A percentile compares a stretch with the other conserved stretches of the same genome.
These are phyloP conservation scores for Manihot esculenta DNA, from an alignment of 441 rosid genomes.

Conservation along the genomic window DNA sequence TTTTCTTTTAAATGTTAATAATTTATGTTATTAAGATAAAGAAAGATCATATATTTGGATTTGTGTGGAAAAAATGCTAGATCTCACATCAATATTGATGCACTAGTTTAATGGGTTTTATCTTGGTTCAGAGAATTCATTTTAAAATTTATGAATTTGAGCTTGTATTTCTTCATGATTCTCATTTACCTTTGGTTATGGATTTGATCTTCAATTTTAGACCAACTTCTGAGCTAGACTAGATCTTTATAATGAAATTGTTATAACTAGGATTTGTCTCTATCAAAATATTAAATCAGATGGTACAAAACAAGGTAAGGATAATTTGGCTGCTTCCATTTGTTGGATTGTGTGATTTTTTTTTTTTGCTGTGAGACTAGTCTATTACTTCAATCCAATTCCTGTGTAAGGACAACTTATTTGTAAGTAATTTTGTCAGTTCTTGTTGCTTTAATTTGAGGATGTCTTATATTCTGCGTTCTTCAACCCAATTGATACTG, in stretches of 20 bases:
- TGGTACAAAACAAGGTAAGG: background rate
- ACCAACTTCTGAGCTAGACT: background rate
- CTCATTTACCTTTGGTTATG: background rate
- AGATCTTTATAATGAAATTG: conserved; percentile 17
- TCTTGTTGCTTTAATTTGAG: background rate
- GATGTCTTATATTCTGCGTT: background rate
- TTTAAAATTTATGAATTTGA: conserved; percentile 3
- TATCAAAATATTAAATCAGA: background rate
- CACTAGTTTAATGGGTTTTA: conserved; percentile 11
- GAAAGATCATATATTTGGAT: background rate
- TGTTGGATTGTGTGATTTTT: conserved; percentile 9
- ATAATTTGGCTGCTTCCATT: background rate
- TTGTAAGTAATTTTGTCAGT: background rate
- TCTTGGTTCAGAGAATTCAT: background rate
- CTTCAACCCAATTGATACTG: background rate
- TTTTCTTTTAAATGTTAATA: conserved; percentile 18
- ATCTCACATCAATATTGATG: conserved; percentile 21
- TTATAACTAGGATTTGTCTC: conserved; percentile 7
- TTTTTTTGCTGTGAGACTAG: background rate
- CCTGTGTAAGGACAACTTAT: background rate
- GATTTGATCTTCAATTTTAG: conserved; percentile 17
- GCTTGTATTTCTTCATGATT: background rate
- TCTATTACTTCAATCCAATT: background rate
- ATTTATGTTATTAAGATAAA: background rate
- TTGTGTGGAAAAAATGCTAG: conserved; percentile 17